A percentile compares a stretch with the other conserved stretches of the same genome.
phyloP scores from a whole-genome alignment of 2,329 filamentous ascomycete species.

The Fusarium albidum region DNA sequence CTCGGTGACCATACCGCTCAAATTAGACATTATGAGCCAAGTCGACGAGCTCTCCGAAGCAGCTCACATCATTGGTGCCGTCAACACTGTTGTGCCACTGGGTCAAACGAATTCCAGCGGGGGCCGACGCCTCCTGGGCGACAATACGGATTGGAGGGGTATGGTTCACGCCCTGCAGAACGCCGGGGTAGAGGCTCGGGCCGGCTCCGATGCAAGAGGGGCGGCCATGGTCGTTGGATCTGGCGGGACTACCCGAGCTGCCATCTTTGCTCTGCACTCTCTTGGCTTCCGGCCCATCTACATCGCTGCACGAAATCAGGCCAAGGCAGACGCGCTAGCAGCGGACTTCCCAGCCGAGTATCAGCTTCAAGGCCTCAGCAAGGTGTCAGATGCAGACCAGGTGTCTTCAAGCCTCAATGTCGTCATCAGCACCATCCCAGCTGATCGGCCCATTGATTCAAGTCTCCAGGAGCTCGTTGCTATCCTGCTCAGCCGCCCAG shows the following conservation, averaged over 20 bases:
- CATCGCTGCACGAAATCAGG: slow-evolving; percentile 78
- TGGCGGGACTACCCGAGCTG: slow-evolving; percentile 90
- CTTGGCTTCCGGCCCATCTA: slow-evolving; percentile 90
- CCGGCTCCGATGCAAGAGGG: slow-evolving; percentile 62
- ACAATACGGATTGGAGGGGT: slow-evolving; percentile 96
- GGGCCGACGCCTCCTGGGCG: slow-evolving; percentile 72
- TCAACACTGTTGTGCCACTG: slow-evolving; percentile 88
- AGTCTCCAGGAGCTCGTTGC: slow-evolving; percentile 72
- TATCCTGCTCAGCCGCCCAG: slow-evolving; percentile 56
- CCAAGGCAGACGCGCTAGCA: slow-evolving; percentile 73
- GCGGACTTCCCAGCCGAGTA: slow-evolving; percentile 78
- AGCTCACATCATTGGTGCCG: slow-evolving; percentile 84
- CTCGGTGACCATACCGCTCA: slow-evolving; percentile 95
- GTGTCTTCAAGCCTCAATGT: slow-evolving; percentile 65
- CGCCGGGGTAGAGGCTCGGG: slow-evolving; percentile 63
- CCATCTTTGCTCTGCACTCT: slow-evolving; percentile 84
- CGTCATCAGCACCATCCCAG: slow-evolving; percentile 90
- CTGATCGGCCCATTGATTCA: slow-evolving; percentile 81
- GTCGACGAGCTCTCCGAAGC: slow-evolving; percentile 83
- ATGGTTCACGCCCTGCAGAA: slow-evolving; percentile 83
- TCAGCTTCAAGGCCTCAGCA: slow-evolving; percentile 69
- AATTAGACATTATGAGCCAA: slow-evolving; percentile 83
- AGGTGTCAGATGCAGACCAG: slow-evolving; percentile 57
- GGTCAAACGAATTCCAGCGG: slow-evolving; percentile 46
- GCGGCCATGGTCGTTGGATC: slow-evolving; percentile 87